Conservation (phyloP, 139 green algal species). For the Volvox reticuliferus region DNA sequence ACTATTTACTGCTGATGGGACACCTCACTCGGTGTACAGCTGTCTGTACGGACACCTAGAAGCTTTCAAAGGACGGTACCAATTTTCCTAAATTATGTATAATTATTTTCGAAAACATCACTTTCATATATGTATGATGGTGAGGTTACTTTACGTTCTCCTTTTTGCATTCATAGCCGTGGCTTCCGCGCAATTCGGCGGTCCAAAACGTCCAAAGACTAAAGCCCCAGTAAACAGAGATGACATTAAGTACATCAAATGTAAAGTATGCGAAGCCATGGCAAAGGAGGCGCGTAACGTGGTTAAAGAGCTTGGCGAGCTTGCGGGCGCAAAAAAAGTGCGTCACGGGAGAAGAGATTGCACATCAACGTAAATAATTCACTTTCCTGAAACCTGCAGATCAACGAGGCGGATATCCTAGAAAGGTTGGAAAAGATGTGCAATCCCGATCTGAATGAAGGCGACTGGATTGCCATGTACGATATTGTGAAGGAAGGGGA, state of each 20-base stretch:
- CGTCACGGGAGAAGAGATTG: not conserved
- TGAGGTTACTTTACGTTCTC: not conserved
- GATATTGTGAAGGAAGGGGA: conserved; percentile 80
- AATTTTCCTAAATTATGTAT: too few relatives aligned
- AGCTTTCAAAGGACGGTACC: too few relatives aligned
- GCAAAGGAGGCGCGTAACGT: conserved; percentile 53
- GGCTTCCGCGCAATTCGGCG: conserved; percentile 28
- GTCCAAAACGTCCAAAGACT: not conserved
- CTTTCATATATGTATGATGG: not conserved
- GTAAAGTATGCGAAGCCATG: conserved; percentile 57
- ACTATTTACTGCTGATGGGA: not conserved
- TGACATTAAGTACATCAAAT: conserved; percentile 56
- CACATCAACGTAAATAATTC: not conserved
- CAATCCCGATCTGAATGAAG: conserved; percentile 71
- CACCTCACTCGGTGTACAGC: not conserved
- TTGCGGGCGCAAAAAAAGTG: conserved; percentile 42
- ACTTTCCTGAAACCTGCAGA: conserved; percentile 29
- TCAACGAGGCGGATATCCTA: conserved; percentile 72
- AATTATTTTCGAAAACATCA: too few relatives aligned
- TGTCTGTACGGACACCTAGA: not conserved
- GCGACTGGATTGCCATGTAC: conserved; percentile 83
- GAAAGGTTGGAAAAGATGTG: conserved; percentile 83
- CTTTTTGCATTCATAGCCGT: not conserved
- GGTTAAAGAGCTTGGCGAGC: conserved; percentile 12
- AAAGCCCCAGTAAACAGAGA: conserved; percentile 44